A percentile compares a stretch with the other conserved stretches of the same genome.
Evolutionary conservation across 176 grass and related monocot species (phyloP).

Genomic region (Rhipidocladum racemiflorum): DNA sequence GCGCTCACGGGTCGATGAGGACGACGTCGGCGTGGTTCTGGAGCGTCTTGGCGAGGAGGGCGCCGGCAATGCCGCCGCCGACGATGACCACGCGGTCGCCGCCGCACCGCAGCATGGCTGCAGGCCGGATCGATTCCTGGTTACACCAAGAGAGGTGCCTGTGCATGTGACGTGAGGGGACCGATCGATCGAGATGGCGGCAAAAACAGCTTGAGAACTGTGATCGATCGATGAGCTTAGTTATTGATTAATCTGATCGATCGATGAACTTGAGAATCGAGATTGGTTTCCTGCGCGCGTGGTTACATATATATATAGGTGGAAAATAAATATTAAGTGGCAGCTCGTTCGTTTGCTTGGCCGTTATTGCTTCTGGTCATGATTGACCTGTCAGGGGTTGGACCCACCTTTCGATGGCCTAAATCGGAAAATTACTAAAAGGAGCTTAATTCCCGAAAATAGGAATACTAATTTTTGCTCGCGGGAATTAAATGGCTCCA

Average conservation of each 20-base stretch:
- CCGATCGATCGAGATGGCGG: not conserved
- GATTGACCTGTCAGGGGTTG: not conserved
- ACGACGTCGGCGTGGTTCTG: constrained; percentile 63
- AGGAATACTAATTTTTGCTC: constrained; percentile 14
- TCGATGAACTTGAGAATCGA: no score
- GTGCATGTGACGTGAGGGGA: not conserved
- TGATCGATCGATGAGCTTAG: not conserved
- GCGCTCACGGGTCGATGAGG: constrained; percentile 60
- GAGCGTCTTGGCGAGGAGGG: constrained; percentile 65
- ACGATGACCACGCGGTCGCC: constrained; percentile 67
- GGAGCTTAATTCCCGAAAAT: constrained; percentile 21
- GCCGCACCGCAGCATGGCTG: constrained; percentile 32
- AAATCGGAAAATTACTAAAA: not conserved
- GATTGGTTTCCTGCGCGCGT: not conserved
- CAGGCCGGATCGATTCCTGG: not conserved
- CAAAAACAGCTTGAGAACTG: not conserved
- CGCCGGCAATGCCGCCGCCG: constrained; percentile 66
- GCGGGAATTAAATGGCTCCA: not conserved
- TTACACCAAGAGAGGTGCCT: not conserved
- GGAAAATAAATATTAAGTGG: no score
- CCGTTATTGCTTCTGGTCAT: not conserved
- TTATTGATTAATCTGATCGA: no score
- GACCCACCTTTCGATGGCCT: constrained; percentile 9
- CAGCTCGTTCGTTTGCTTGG: no score
- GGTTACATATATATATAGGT: not conserved